Evolutionary conservation across 371 early-diverging fungal species (phyloP), one percentile per base, ranked within the genome.

Genomic region (Mortierella sp.): DNA sequence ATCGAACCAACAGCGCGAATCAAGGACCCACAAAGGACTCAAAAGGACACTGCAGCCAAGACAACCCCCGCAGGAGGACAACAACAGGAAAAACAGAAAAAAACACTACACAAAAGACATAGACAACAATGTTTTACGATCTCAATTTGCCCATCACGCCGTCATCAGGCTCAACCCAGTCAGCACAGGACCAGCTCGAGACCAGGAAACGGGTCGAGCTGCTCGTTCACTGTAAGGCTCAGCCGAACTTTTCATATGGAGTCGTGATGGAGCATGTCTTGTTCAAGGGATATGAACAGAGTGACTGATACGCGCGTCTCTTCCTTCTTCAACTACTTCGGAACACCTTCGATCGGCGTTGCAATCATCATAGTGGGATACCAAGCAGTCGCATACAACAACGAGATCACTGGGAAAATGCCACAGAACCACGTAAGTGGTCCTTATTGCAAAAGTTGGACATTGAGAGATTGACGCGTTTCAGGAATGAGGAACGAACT

Each of bases 341-440:
- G 9, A 7, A n/a, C n/a, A n/a, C n/a, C n/a, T n/a, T n/a, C n/a
- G n/a, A n/a, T n/a, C n/a, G n/a, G n/a, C n/a, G n/a, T n/a, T n/a
- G n/a, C n/a, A n/a, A 31, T n/a, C 37, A 66, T 66, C 74, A 39
- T 74, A 93, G 93, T 94, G 66, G 94, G 94, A 26, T 93, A 93
- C 74, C 88, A 90, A 40, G 92, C 89, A 19, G 88, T 95, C 24
- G 97, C 97, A 4, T 87, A 93, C 63, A 96, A 95, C 86, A 83
- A 91, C 39, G 87, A 86, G 7, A 76, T 93, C 45, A 73, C 79
- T 3, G 91, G 91, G 13, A 92, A 91, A 68, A 71, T 91, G 26
- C 80, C 87, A 29, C 69, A 87, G 13, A 89, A 88, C 64, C 89
- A 94, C 80, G 91, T 93, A 85, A 44, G 66, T 14, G 13, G 41